phyloP scores from a whole-genome alignment of 768 basidiomycete genomes.

The Sporobolomyces phaffii region DNA sequence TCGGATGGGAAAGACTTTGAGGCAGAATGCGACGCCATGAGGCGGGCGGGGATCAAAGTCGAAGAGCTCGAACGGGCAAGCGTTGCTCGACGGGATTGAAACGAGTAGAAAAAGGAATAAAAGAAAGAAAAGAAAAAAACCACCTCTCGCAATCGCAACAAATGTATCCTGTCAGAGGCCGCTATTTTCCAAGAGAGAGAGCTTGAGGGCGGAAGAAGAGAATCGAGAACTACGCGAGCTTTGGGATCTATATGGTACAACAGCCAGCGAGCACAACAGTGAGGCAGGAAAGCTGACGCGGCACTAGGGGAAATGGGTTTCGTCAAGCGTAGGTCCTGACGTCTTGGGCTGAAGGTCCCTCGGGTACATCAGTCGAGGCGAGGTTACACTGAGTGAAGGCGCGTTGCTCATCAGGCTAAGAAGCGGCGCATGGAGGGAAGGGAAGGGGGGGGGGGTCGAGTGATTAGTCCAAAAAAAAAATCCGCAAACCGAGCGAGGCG shows the following conservation, averaged over 20 bases:
- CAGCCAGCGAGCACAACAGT: not conserved
- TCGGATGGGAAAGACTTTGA: constrained; percentile 5
- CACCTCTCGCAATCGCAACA: too few relatives aligned
- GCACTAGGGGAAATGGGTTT: not conserved
- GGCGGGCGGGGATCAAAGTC: not conserved
- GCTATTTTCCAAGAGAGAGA: too few relatives aligned
- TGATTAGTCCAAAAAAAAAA: not conserved
- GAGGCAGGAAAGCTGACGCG: not conserved
- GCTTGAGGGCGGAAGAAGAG: too few relatives aligned
- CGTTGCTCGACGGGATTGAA: too few relatives aligned
- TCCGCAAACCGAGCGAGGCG: not conserved
- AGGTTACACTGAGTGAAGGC: constrained; percentile 59
- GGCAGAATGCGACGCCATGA: constrained; percentile 21
- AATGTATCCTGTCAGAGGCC: too few relatives aligned
- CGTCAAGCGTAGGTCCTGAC: constrained; percentile 47
- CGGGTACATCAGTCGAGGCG: constrained; percentile 68
- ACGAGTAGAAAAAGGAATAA: not conserved
- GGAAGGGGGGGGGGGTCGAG: not conserved
- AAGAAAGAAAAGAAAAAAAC: not conserved
- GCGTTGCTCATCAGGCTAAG: not conserved
- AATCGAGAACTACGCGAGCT: too few relatives aligned
- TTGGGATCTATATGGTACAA: too few relatives aligned
- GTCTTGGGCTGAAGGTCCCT: constrained; percentile 64
- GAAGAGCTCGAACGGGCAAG: not conserved
- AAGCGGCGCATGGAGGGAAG: not conserved